Evolutionary conservation across 176 grass and related monocot genomes (phyloP).

Genomic region (Zizania latifolia): DNA sequence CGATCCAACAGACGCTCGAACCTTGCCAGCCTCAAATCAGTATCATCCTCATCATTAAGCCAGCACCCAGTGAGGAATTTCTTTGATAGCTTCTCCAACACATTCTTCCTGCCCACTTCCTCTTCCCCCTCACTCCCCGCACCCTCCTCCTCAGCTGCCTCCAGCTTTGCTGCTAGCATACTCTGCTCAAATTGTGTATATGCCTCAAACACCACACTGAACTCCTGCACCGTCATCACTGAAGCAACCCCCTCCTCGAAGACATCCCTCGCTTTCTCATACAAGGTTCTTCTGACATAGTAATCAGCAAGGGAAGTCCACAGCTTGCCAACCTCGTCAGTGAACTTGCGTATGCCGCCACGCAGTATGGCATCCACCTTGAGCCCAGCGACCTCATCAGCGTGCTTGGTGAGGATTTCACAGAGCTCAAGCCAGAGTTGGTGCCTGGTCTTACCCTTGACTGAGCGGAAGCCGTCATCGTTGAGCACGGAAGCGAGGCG

Average conservation of each 20-base stretch:
- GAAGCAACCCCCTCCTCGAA: slow-evolving; percentile 70
- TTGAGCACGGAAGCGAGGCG: slow-evolving; percentile 63
- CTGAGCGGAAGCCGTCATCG: slow-evolving; percentile 56
- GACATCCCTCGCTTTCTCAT: slow-evolving; percentile 63
- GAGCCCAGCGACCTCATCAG: slow-evolving; percentile 58
- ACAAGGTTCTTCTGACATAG: slow-evolving; percentile 55
- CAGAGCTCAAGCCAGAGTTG: slow-evolving; percentile 65
- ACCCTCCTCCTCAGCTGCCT: slow-evolving; percentile 55
- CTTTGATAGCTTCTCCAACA: slow-evolving; percentile 42
- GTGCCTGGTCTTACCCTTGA: slow-evolving; percentile 56
- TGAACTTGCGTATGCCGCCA: slow-evolving; percentile 59
- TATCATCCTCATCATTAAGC: slow-evolving; percentile 73
- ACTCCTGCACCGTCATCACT: slow-evolving; percentile 63
- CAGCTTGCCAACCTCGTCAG: slow-evolving; percentile 58
- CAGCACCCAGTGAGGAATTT: slow-evolving; percentile 61
- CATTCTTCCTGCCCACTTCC: slow-evolving; percentile 32
- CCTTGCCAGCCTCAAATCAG: slow-evolving; percentile 59
- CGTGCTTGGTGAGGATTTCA: slow-evolving; percentile 60
- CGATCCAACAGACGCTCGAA: slow-evolving; percentile 61
- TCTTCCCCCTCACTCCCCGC: slow-evolving; percentile 31
- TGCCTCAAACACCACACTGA: slow-evolving; percentile 74
- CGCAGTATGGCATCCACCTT: slow-evolving; percentile 72
- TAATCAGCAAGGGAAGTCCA: slow-evolving; percentile 67
- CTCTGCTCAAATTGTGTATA: slow-evolving; percentile 79
- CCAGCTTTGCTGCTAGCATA: slow-evolving; percentile 57